Percentiles rank a stretch among this genome's conserved stretches.
Conservation (phyloP, 2,329 filamentous ascomycete genomes). For the Thermothelomyces thermophilus region DNA sequence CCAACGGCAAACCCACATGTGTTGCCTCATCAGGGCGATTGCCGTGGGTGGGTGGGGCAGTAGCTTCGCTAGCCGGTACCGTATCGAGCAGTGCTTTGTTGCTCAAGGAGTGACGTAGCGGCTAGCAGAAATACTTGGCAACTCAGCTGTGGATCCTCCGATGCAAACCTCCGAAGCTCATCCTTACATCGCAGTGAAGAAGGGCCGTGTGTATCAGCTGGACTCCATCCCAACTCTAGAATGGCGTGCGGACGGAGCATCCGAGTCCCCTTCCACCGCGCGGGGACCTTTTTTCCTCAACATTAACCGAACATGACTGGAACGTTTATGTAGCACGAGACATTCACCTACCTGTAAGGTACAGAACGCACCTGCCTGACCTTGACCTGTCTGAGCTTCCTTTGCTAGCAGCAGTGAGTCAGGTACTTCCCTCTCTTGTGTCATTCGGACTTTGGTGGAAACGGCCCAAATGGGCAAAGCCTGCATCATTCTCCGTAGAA, state of each 20-base stretch:
- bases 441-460: no score
- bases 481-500: no score
- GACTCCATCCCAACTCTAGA: background rate
- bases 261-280: background rate
- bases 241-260: background rate
- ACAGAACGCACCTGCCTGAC: no score
- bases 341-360: no score
- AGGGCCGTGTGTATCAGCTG: no score
- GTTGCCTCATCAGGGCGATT: constrained; percentile 14
- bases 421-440: no score
- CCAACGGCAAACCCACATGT: constrained; percentile 13
- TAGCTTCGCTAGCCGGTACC: constrained; percentile 1
- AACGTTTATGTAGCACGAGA: no score
- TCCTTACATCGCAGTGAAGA: background rate
- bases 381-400: no score
- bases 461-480: background rate
- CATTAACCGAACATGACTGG: no score
- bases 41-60: constrained; percentile 15
- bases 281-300: no score
- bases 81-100: background rate
- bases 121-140: constrained; percentile 1
- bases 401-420: no score
- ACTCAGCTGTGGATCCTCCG: background rate
- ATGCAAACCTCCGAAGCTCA: background rate
- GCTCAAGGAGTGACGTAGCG: background rate